These are phyloP conservation scores for Russula sp. DNA, from an alignment of 768 basidiomycete genomes.

Conservation along the genomic window DNA sequence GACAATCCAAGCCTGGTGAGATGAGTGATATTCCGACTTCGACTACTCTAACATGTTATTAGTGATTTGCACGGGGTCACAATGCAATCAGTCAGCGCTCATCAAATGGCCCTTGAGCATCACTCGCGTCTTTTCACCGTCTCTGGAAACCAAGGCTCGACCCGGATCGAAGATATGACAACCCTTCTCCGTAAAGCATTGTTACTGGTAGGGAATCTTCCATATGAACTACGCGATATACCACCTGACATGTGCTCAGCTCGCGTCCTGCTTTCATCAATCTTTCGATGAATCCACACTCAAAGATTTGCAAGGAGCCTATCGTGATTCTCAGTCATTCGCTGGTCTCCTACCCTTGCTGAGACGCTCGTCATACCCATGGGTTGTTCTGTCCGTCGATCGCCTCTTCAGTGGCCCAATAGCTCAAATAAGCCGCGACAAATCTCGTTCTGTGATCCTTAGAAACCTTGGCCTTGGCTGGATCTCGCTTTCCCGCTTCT, in stretches of 20 bases:
- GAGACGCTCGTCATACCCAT: slow-evolving; percentile 20
- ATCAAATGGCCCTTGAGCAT: slow-evolving; percentile 16
- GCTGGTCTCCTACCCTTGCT: slow-evolving; percentile 14
- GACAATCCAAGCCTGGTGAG: slow-evolving; percentile 23
- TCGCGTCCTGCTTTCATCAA: slow-evolving; percentile 20
- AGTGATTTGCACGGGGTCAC: slow-evolving; percentile 26
- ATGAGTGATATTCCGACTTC: neutral
- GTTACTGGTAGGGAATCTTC: slow-evolving; percentile 8
- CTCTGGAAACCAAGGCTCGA: slow-evolving; percentile 9
- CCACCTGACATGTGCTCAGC: slow-evolving; percentile 10
- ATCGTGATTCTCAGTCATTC: slow-evolving; percentile 5
- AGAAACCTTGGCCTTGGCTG: slow-evolving; percentile 47
- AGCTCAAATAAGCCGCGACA: neutral
- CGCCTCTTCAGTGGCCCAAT: slow-evolving; percentile 11
- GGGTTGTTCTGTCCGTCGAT: slow-evolving; percentile 13
- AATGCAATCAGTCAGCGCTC: neutral
- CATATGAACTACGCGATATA: neutral
- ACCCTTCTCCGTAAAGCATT: slow-evolving; percentile 15
- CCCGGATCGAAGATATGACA: slow-evolving; percentile 16
- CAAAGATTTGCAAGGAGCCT: slow-evolving; percentile 3
- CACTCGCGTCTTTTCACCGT: slow-evolving; percentile 17
- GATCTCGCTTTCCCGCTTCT: slow-evolving; percentile 55
- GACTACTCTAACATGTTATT: slow-evolving; percentile 7
- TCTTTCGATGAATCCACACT: slow-evolving; percentile 26
- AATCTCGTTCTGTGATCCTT: slow-evolving; percentile 13